These are phyloP conservation scores for Flaveria sonorensis DNA, from an alignment of 129 eudicot genomes.

Conservation along the genomic window DNA sequence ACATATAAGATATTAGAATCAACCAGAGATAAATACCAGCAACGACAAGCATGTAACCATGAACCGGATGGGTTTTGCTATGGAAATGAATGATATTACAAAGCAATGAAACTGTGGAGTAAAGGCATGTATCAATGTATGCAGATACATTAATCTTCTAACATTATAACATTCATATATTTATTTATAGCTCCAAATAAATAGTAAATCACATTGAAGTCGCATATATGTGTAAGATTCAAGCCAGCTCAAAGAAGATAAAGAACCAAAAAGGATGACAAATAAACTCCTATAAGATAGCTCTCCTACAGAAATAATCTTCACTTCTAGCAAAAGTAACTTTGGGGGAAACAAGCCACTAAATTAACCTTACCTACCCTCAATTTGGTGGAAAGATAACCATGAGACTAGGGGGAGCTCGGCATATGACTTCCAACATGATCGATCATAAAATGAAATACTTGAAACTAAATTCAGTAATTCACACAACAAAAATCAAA, in stretches of 20 bases:
- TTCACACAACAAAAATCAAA: no score
- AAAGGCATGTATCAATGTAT: background rate
- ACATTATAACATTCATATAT: background rate
- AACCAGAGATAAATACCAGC: background rate
- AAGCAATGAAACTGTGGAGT: background rate
- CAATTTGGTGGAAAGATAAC: no score
- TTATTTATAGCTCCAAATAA: background rate
- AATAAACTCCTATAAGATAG: background rate
- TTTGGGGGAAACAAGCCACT: no score
- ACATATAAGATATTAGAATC: background rate
- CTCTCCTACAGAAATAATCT: no score
- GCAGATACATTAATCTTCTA: background rate
- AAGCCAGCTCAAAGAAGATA: no score
- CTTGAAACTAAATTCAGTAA: no score
- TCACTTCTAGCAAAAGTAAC: no score
- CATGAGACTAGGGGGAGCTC: no score
- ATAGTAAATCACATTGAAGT: background rate
- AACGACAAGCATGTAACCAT: conserved; percentile 10
- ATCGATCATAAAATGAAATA: no score
- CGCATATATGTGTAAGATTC: background rate
- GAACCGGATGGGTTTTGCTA: background rate
- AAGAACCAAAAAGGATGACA: no score
- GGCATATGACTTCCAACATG: no score
- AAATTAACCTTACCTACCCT: no score
- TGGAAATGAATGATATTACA: background rate